Evolutionary conservation across 345 rosid species (phyloP).

Genomic region (Citrus reticulata): DNA sequence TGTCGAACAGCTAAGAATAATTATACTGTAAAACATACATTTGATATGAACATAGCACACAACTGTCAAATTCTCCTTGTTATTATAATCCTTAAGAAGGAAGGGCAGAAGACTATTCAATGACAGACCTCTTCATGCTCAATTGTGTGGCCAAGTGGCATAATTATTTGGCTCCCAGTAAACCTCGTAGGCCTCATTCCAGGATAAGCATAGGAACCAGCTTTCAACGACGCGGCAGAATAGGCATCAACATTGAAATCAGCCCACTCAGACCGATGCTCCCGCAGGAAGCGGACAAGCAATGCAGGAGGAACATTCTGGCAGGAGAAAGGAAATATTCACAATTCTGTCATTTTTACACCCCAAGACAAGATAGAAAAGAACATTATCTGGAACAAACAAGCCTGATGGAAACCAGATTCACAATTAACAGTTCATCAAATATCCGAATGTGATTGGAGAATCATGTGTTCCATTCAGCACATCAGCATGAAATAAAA

Average conservation of each 20-base stretch:
- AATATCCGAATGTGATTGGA: not conserved
- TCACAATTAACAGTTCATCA: not conserved
- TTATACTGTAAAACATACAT: not conserved
- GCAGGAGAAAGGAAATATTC: slow-evolving; percentile 13
- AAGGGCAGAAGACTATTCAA: slow-evolving; percentile 3
- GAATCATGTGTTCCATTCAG: not conserved
- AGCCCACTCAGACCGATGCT: slow-evolving; percentile 99
- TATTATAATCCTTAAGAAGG: not conserved
- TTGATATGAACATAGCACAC: not conserved
- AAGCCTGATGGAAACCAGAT: not conserved
- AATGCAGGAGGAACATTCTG: slow-evolving; percentile 97
- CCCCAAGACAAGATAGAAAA: not conserved
- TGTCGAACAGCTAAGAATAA: not conserved
- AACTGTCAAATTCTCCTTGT: not conserved
- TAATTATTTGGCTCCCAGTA: slow-evolving; percentile 90
- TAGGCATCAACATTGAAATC: slow-evolving; percentile 97
- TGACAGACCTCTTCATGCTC: slow-evolving; percentile 87
- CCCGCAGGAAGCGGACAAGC: slow-evolving; percentile 87
- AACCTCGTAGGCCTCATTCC: slow-evolving; percentile 94
- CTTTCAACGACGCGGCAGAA: slow-evolving; percentile 81
- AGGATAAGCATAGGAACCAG: slow-evolving; percentile 77
- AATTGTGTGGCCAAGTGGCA: slow-evolving; percentile 97
- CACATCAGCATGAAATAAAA: not conserved
- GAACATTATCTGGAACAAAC: not conserved
- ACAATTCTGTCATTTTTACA: not conserved